These are phyloP conservation scores for Nemophila menziesii DNA, from an alignment of 257 asterid genomes.

Conservation along the genomic window DNA sequence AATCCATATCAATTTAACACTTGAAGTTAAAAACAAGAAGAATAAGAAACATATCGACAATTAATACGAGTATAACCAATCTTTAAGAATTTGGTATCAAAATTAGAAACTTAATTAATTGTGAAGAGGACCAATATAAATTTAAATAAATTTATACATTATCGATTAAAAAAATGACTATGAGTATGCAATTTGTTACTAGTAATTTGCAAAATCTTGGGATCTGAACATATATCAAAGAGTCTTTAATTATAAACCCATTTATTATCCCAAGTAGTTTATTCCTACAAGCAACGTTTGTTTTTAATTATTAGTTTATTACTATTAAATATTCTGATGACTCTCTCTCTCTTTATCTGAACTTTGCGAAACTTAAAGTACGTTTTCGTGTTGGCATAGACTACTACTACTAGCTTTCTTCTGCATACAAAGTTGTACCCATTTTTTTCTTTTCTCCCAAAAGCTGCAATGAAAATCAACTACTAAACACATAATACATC, in stretches of 20 bases:
- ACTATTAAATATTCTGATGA: slow-evolving; percentile 11
- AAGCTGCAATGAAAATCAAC: slow-evolving; percentile 1
- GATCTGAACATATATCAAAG: neutral
- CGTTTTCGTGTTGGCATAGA: slow-evolving; percentile 47
- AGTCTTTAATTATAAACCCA: neutral
- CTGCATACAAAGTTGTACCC: slow-evolving; percentile 14
- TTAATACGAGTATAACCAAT: too few relatives aligned
- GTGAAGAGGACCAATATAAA: too few relatives aligned
- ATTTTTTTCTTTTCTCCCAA: slow-evolving; percentile 2
- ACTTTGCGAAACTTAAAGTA: neutral
- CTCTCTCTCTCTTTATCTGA: slow-evolving; percentile 11
- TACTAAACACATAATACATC: neutral
- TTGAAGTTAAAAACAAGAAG: too few relatives aligned
- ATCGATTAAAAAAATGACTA: too few relatives aligned
- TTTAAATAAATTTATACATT: too few relatives aligned
- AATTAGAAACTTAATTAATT: too few relatives aligned
- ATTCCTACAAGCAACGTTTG: neutral
- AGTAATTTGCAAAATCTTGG: neutral
- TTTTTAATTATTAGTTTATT: neutral
- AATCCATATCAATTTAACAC: too few relatives aligned
- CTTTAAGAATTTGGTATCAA: too few relatives aligned
- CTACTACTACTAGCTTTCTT: too few relatives aligned
- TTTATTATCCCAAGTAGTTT: neutral
- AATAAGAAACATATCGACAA: too few relatives aligned
- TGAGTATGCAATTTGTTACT: too few relatives aligned